Percentiles rank a stretch among this genome's conserved stretches.
These are phyloP conservation scores for Mycena belliarum DNA, from an alignment of 768 basidiomycete species.

Conservation along the genomic window DNA sequence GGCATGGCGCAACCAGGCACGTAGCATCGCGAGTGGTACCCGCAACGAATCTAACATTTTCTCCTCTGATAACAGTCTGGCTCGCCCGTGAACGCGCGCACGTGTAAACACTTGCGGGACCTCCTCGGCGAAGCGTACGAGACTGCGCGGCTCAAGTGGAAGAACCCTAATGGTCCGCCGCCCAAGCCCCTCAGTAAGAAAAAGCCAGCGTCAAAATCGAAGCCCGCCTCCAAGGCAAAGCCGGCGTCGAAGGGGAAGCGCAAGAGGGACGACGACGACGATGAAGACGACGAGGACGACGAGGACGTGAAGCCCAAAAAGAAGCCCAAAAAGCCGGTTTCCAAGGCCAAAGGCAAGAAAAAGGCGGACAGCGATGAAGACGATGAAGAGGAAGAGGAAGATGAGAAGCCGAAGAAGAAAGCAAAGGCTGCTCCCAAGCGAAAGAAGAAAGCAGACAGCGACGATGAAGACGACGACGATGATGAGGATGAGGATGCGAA, in stretches of 20 bases:
- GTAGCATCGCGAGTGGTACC: slow-evolving; percentile 1
- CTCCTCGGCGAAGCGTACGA: slow-evolving; percentile 41
- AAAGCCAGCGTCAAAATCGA: slow-evolving; percentile 19
- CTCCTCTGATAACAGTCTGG: slow-evolving; percentile 25
- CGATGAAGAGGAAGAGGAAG: no score
- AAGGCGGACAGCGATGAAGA: no score
- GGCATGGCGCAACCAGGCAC: slow-evolving; percentile 39
- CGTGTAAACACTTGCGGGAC: slow-evolving; percentile 40
- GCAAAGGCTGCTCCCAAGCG: neutral
- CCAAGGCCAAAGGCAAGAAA: no score
- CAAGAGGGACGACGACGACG: slow-evolving; percentile 20
- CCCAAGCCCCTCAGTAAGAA: slow-evolving; percentile 22
- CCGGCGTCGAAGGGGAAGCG: neutral
- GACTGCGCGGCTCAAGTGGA: slow-evolving; percentile 34
- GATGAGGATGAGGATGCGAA: slow-evolving; percentile 20
- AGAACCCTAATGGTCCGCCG: slow-evolving; percentile 36
- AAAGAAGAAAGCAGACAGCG: slow-evolving; percentile 17
- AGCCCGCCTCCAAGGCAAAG: neutral
- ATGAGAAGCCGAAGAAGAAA: slow-evolving; percentile 21
- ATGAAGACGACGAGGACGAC: slow-evolving; percentile 21
- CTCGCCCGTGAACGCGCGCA: slow-evolving; percentile 38
- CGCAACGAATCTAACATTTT: neutral
- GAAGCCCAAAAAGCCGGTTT: no score
- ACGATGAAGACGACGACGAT: slow-evolving; percentile 22
- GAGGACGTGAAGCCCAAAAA: no score